Base-by-base conservation (phyloP, 2,329 filamentous ascomycete species). In the Trichophyton equinum region DNA sequence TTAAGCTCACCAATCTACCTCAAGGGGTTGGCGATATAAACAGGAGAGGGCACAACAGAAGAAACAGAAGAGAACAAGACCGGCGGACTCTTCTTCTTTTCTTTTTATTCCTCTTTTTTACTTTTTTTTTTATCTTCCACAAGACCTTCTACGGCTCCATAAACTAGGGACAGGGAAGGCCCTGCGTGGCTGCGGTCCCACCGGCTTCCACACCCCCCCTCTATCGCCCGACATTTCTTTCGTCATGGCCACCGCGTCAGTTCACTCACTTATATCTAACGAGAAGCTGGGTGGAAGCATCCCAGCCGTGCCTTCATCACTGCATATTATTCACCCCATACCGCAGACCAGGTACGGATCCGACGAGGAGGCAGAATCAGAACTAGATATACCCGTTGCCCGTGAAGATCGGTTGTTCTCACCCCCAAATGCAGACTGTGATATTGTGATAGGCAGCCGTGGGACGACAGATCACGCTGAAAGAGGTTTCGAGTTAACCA, bases 291-390 rank as follows among this genome's bases (percentile, higher is more conserved):
- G 22, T 20, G 44, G 2, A 20, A 47, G 18, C 11, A 53, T 33
- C 27, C 30, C 38, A 33, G 20, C 18, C 2, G 38, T 30, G 15
- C 13, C 55, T 38, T 15, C 36, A 25, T 33, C 33, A 3, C n/a
- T 63, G 60, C 57, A 61, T 42, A 44, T 27, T 47, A 44, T 27
- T 47, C 44, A 59, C 38, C 57, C 57, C 15, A 8, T 18, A n/a
- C 58, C 59, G 40, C 53, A 59, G 18, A 62, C 20, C 38, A 59
- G 58, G 56, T 66, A 66, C 46, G 64, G 65, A 60, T 64, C 65
- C 1, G 64, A 64, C 15, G 65, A 66, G 33, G 65, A 66, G 38
- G 63, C 65, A 36, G 53, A 64, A 30, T 66, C 64, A 30, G 65
- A 64, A 55, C 25, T 60, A 1, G 65, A 65, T 40, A 57, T 57